Evolutionary conservation across 2,329 filamentous ascomycete species (phyloP).

Genomic region (Furcasterigmium furcatum): DNA sequence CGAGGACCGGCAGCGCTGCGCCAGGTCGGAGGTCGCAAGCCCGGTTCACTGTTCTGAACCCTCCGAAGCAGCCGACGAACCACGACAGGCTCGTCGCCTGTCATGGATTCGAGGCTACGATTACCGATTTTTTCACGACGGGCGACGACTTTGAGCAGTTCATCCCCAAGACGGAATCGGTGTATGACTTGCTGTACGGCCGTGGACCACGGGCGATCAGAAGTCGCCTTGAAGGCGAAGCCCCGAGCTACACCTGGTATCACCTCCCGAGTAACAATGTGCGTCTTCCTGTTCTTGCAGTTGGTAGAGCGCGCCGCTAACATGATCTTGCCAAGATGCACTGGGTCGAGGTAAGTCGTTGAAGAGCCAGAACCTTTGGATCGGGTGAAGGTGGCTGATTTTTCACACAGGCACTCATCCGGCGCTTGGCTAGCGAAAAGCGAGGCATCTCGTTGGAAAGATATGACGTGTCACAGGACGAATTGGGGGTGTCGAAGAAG

Average conservation of each 20-base stretch:
- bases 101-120: conserved; percentile 7
- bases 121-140: conserved; percentile 4
- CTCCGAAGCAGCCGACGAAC: conserved; percentile 3
- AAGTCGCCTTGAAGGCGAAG: background rate
- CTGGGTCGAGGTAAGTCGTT: background rate
- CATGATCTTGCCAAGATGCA: too few relatives aligned
- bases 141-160: conserved; percentile 4
- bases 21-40: background rate
- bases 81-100: conserved; percentile 4
- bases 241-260: conserved; percentile 9
- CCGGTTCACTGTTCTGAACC: conserved; percentile 2
- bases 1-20: background rate
- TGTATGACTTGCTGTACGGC: conserved; percentile 6
- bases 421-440: conserved; percentile 5
- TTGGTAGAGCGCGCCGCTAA: too few relatives aligned
- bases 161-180: conserved; percentile 5
- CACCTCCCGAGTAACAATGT: conserved; percentile 10
- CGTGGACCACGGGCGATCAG: conserved; percentile 4
- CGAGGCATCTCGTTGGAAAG: background rate
- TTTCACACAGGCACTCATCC: background rate
- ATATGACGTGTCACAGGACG: too few relatives aligned
- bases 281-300: too few relatives aligned
- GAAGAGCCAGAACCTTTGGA: background rate
- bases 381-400: conserved; percentile 5
- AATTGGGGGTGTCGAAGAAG: too few relatives aligned